Base-by-base conservation (phyloP, 306 rosid genomes). In the Rosa lucieae region DNA sequence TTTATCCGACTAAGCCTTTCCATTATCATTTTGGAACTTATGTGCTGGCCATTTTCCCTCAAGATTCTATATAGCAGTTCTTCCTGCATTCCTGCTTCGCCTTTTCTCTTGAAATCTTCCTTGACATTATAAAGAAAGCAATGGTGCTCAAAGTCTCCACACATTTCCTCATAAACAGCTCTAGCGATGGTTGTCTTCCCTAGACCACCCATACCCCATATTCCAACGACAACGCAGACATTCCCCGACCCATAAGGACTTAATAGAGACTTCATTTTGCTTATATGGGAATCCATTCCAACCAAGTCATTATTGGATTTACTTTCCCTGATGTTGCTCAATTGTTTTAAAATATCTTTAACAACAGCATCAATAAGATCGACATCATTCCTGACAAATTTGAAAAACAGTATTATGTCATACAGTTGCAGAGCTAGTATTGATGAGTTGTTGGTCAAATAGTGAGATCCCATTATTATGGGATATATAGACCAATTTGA, bases 141-240 rank as follows among this genome's bases (percentile, higher is more conserved):
- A 58, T 63, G 15, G 46, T 70, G 72, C 0, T 73, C 20, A 1
- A 82, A 82, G 1, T 55, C 42, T 7, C 29, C 52, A 32, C 62
- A 35, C 6, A 78, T 49, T 5, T 43, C 58, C 0, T 53, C 62
- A 55, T 72, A 82, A 37, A 77, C 46, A 44, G 70, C 80, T 77
- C 76, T 66, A 0, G 35, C 35, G 35, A 32, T 32, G 35, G 35
- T 32, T 32, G 35, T 32, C 35, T 32, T 32, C 35, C 35, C 85
- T 10, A 82, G 44, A 6, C 85, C 85, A 1, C 82, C 79, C 85
- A 82, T 78, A 44, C 85, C 85, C 73, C 82, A 82, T 62, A 82
- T 78, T n/a, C 85, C 82, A 78, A 78, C 55, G 17, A 73, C 21
- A 0, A n/a, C n/a, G n/a, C 44, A 58, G 32, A 72, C 58, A 39